Evolutionary conservation across 768 basidiomycete species (phyloP).

Genomic region (Pleurotus pulmonarius): DNA sequence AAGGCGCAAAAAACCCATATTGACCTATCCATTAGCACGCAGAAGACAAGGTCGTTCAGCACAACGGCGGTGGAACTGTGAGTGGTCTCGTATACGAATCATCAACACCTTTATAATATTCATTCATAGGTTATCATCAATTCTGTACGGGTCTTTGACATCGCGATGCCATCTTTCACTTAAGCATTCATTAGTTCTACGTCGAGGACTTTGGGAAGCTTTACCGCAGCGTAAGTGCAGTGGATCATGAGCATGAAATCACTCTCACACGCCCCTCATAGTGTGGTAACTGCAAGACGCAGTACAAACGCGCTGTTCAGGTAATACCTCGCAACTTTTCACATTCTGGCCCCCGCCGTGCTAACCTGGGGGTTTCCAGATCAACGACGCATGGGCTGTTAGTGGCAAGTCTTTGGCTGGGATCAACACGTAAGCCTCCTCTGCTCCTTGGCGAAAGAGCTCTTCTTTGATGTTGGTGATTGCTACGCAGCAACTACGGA

Average conservation of each 20-base stretch:
- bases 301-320: slow-evolving; percentile 23
- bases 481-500: slow-evolving; percentile 27
- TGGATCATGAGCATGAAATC: neutral
- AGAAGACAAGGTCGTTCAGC: slow-evolving; percentile 32
- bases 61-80: slow-evolving; percentile 31
- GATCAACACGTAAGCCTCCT: slow-evolving; percentile 26
- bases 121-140: slow-evolving; percentile 28
- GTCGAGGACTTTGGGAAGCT: slow-evolving; percentile 36
- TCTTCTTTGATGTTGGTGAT: no score
- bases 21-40: slow-evolving; percentile 19
- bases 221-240: slow-evolving; percentile 26
- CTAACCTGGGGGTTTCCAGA: slow-evolving; percentile 6
- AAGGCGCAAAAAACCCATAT: no score
- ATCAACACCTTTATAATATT: no score
- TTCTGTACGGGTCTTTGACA: slow-evolving; percentile 16
- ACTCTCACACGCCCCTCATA: slow-evolving; percentile 5
- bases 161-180: neutral
- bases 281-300: slow-evolving; percentile 31
- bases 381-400: slow-evolving; percentile 32
- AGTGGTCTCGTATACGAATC: neutral
- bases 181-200: slow-evolving; percentile 25
- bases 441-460: no score
- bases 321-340: neutral
- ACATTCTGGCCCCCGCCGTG: neutral
- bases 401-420: slow-evolving; percentile 24